These are phyloP conservation scores for Emmonsia crescens DNA, from an alignment of 2,329 filamentous ascomycete species.

Conservation along the genomic window DNA sequence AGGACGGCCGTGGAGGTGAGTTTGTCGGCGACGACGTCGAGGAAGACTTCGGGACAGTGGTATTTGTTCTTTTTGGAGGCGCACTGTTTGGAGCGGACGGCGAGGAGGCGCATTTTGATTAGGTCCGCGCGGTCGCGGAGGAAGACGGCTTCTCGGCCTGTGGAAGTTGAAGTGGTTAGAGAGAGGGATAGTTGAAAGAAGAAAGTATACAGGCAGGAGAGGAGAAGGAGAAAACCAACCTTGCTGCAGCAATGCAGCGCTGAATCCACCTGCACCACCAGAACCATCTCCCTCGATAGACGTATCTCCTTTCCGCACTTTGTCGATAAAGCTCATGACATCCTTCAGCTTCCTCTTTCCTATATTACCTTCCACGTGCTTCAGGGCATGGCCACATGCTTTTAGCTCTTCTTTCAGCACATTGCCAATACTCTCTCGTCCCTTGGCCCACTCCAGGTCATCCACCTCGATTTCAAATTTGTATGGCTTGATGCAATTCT, in stretches of 20 bases:
- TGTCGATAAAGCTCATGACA: constrained; percentile 84
- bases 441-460: constrained; percentile 75
- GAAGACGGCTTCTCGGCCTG: constrained; percentile 87
- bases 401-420: constrained; percentile 80
- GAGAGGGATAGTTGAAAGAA: constrained; percentile 1
- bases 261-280: constrained; percentile 88
- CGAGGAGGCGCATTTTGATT: constrained; percentile 78
- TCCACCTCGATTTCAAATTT: constrained; percentile 97
- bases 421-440: constrained; percentile 67
- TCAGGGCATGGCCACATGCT: constrained; percentile 70
- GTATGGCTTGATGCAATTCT: constrained; percentile 98
- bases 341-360: constrained; percentile 79
- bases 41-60: constrained; percentile 90
- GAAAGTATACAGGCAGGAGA: not conserved
- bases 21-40: constrained; percentile 94
- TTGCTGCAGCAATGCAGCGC: constrained; percentile 68
- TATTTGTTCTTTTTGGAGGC: constrained; percentile 79
- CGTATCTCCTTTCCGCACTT: constrained; percentile 74
- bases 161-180: constrained; percentile 9
- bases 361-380: constrained; percentile 62
- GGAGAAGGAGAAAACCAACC: constrained; percentile 43
- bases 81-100: constrained; percentile 86
- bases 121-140: constrained; percentile 84
- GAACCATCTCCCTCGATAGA: constrained; percentile 71
- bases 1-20: constrained; percentile 89